phyloP scores from a whole-genome alignment of 805 yeast genomes.

The Candida montana region DNA sequence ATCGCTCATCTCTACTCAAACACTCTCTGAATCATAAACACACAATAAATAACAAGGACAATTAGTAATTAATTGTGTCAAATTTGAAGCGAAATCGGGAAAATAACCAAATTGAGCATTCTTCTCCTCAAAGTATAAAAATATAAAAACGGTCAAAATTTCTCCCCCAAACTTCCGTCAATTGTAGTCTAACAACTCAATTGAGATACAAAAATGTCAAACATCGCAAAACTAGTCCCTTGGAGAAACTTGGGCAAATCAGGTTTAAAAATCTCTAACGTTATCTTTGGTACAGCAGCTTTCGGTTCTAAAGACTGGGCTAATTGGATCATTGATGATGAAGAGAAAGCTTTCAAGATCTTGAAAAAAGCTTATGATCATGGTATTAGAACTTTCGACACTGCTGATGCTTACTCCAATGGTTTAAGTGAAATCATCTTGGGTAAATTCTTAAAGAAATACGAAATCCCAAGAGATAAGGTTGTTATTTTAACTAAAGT shows the following conservation, averaged over 20 bases:
- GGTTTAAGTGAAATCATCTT: slow-evolving; percentile 43
- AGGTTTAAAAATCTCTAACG: slow-evolving; percentile 44
- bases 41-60: too few relatives aligned
- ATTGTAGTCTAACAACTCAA: too few relatives aligned
- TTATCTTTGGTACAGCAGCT: slow-evolving; percentile 52
- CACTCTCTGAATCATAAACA: too few relatives aligned
- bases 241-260: slow-evolving; percentile 33
- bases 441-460: slow-evolving; percentile 48
- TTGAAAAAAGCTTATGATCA: slow-evolving; percentile 42
- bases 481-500: slow-evolving; percentile 50
- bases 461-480: slow-evolving; percentile 45
- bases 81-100: too few relatives aligned
- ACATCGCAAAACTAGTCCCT: too few relatives aligned
- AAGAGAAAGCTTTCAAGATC: slow-evolving; percentile 37
- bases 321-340: slow-evolving; percentile 44
- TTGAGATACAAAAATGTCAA: too few relatives aligned
- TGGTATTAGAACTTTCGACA: slow-evolving; percentile 46
- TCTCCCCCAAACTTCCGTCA: too few relatives aligned
- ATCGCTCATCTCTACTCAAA: too few relatives aligned
- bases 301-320: slow-evolving; percentile 41
- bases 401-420: slow-evolving; percentile 44
- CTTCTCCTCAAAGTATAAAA: too few relatives aligned
- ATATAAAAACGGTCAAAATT: too few relatives aligned
- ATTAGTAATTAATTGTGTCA: too few relatives aligned
- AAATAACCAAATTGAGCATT: too few relatives aligned